phyloP scores from a whole-genome alignment of 352 stramenopile species.

The Globisporangium barbulae region DNA sequence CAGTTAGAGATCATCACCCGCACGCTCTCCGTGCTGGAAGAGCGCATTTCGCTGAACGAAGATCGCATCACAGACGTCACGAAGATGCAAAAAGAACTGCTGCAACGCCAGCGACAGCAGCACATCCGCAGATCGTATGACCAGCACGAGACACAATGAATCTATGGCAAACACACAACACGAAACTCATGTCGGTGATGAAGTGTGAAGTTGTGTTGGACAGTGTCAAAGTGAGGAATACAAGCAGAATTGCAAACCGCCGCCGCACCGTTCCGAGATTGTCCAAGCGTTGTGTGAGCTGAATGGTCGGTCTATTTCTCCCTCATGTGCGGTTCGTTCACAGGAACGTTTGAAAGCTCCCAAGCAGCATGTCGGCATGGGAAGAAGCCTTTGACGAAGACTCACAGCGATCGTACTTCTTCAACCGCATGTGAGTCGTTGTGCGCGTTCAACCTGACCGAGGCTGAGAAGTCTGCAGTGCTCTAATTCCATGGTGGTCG shows the following conservation, averaged over 20 bases:
- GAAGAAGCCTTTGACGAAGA: slow-evolving; percentile 50
- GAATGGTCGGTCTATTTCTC: slow-evolving; percentile 11
- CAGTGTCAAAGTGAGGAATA: neutral
- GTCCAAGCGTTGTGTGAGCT: neutral
- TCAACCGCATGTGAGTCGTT: slow-evolving; percentile 40
- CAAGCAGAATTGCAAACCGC: neutral
- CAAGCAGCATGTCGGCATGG: slow-evolving; percentile 29
- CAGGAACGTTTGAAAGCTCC: neutral
- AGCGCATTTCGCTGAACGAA: slow-evolving; percentile 83
- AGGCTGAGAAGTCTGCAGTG: neutral
- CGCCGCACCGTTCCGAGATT: neutral
- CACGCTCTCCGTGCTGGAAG: slow-evolving; percentile 80
- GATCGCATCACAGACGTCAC: slow-evolving; percentile 69
- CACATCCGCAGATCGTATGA: slow-evolving; percentile 10
- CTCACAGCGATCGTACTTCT: slow-evolving; percentile 47
- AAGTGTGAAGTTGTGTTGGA: neutral
- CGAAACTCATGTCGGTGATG: neutral
- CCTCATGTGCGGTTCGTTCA: neutral
- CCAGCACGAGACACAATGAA: slow-evolving; percentile 2
- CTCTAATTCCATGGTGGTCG: neutral
- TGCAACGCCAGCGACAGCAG: slow-evolving; percentile 44
- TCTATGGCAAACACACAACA: neutral
- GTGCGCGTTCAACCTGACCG: neutral
- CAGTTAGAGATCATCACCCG: slow-evolving; percentile 88
- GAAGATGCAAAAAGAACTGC: slow-evolving; percentile 52